Evolutionary conservation across 2,329 filamentous ascomycete genomes (phyloP), one percentile per base, ranked within the genome.

Genomic region (Scedosporium apiospermum): DNA sequence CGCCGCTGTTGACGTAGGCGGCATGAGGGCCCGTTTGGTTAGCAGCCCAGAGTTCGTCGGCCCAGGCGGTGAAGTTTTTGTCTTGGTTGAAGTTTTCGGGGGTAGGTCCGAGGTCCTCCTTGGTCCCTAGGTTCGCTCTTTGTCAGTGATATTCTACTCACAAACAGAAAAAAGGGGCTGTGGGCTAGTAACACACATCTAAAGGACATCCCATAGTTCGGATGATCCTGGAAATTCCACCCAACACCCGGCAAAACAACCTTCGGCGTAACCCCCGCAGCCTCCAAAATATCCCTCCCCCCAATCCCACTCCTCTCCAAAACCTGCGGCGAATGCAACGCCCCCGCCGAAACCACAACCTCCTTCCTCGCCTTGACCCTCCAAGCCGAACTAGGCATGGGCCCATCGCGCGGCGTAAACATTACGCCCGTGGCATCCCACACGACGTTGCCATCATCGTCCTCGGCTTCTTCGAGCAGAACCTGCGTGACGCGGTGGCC

Each of bases 171-270:
- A 3, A 26, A 23, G 27, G 27, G 10, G 18, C n/a, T 46, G 14
- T 58, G 63, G 64, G 18, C 60, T 58, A 9, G 64, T 65, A 42
- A 61, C 59, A 21, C 21, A 69, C 67, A 7, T 58, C 51, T 61
- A 41, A 60, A 63, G 5, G 60, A 44, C 16, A 64, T 61, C 65
- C 65, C 38, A 74, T 75, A 59, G 44, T 63, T 63, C n/a, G 63
- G 58, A 38, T 67, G 81, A 69, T 87, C 82, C 70, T 84, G 78
- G 4, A 88, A 72, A 70, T 86, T 86, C 23, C 76, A 79, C 3
- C 85, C 86, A 5, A 89, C 84, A 41, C 83, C 85, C 0, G 84
- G 85, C 1, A 85, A 75, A 65, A 88, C 79, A 0, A 77, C 73
- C 55, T 84, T 67, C 1, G 84, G 76, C 0, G 76, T 70, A 62